Conservation (phyloP, 768 basidiomycete species). For the Termitomyces sp. region DNA sequence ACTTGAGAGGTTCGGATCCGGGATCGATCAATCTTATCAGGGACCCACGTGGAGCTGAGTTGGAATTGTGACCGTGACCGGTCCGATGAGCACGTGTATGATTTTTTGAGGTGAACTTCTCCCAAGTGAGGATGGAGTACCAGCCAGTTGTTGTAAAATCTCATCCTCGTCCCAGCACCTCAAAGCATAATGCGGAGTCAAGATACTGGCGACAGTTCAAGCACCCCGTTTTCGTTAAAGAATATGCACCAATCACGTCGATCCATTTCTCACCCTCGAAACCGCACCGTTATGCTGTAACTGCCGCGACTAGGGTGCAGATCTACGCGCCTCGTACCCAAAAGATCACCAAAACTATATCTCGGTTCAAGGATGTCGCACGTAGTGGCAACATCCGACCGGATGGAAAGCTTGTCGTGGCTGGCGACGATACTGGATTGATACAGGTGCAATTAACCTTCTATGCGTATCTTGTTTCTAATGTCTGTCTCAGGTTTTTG, state of each 20-base stretch:
- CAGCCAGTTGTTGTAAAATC: constrained; percentile 69
- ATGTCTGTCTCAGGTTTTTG: constrained; percentile 64
- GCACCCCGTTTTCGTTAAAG: constrained; percentile 91
- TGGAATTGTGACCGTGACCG: constrained; percentile 7
- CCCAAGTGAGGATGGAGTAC: constrained; percentile 57
- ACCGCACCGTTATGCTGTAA: constrained; percentile 94
- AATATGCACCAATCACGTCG: constrained; percentile 93
- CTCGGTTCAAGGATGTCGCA: constrained; percentile 95
- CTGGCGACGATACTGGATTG: constrained; percentile 90
- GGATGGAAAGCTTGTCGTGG: constrained; percentile 93
- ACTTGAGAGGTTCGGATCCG: constrained; percentile 6
- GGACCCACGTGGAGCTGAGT: constrained; percentile 7
- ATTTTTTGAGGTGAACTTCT: constrained; percentile 8
- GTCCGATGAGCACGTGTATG: constrained; percentile 15
- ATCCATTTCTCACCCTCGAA: constrained; percentile 84
- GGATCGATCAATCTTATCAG: constrained; percentile 25
- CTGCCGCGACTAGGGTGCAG: constrained; percentile 88
- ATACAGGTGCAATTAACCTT: constrained; percentile 51
- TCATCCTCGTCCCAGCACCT: constrained; percentile 43
- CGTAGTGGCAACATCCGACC: constrained; percentile 82
- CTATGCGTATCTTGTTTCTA: not conserved
- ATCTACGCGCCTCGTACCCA: constrained; percentile 96
- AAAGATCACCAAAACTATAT: constrained; percentile 93
- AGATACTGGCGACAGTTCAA: constrained; percentile 86
- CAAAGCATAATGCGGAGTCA: constrained; percentile 69